Conservation (phyloP, 108 stramenopile genomes). For the Fragilaria crotonensis region DNA sequence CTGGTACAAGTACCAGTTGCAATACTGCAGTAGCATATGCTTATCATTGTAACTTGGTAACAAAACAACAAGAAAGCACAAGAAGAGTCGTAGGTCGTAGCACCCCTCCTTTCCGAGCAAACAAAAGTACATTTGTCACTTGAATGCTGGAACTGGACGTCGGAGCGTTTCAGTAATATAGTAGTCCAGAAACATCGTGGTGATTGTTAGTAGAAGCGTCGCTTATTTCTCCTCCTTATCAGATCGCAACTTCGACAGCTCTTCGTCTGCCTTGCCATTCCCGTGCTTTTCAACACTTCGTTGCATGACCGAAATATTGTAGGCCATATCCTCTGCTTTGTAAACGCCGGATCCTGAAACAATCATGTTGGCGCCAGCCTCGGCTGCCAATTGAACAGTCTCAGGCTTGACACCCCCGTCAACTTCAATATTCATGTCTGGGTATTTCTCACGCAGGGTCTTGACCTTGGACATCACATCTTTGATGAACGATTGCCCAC, state of each 20-base stretch:
- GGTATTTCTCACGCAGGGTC: constrained; percentile 49
- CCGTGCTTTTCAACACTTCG: constrained; percentile 45
- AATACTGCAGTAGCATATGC: too few relatives aligned
- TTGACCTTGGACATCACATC: constrained; percentile 85
- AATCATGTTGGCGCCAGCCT: constrained; percentile 88
- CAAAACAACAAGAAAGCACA: too few relatives aligned
- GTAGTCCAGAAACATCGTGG: too few relatives aligned
- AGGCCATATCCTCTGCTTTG: constrained; percentile 49
- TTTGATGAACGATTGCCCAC: constrained; percentile 84
- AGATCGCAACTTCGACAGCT: constrained; percentile 24
- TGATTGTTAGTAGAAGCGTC: too few relatives aligned
- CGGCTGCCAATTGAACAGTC: constrained; percentile 77
- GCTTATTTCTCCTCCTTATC: constrained; percentile 15
- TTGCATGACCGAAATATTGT: constrained; percentile 41
- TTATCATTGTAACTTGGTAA: too few relatives aligned
- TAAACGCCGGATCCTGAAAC: constrained; percentile 72
- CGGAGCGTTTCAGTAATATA: too few relatives aligned
- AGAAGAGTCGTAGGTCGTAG: too few relatives aligned
- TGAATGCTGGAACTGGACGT: too few relatives aligned
- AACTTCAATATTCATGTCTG: constrained; percentile 79
- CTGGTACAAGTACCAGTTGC: too few relatives aligned
- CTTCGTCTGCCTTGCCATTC: constrained; percentile 35
- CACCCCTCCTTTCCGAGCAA: too few relatives aligned
- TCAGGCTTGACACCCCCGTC: constrained; percentile 84
- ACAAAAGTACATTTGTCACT: too few relatives aligned